These are phyloP conservation scores for Nicotiana undulata DNA, from an alignment of 257 asterid genomes.

Conservation along the genomic window DNA sequence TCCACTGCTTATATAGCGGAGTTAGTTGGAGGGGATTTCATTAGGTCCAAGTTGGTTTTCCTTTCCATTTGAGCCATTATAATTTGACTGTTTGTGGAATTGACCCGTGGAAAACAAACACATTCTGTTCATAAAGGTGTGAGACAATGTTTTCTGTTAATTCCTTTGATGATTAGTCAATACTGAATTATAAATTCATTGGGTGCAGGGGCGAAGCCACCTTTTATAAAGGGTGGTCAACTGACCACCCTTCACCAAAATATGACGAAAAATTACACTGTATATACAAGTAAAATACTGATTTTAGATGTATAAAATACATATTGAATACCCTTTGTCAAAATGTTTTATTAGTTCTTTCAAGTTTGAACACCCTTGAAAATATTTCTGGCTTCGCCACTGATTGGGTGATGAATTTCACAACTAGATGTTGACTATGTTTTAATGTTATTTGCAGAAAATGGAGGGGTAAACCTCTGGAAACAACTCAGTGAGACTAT, in stretches of 20 bases:
- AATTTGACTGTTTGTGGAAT: background rate
- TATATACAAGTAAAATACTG: no score
- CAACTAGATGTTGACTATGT: background rate
- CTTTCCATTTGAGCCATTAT: background rate
- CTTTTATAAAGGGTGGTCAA: no score
- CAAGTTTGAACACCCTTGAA: no score
- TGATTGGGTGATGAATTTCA: background rate
- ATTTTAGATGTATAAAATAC: no score
- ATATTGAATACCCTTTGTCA: no score
- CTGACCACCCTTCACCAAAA: no score
- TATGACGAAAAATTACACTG: no score
- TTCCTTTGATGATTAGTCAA: background rate
- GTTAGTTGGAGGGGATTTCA: background rate
- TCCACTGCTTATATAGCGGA: background rate
- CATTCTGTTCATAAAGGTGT: background rate
- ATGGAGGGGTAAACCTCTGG: slow-evolving; percentile 39
- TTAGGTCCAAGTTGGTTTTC: background rate
- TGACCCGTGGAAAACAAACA: background rate
- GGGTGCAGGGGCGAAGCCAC: no score
- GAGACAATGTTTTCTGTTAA: background rate
- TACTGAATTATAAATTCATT: background rate
- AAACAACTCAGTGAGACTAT: slow-evolving; percentile 55
- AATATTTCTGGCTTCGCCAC: no score
- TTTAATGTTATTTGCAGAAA: slow-evolving; percentile 25
- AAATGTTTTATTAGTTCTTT: no score